Conservation (phyloP, 1,139 yeast species). For the Blastobotrys apis region DNA sequence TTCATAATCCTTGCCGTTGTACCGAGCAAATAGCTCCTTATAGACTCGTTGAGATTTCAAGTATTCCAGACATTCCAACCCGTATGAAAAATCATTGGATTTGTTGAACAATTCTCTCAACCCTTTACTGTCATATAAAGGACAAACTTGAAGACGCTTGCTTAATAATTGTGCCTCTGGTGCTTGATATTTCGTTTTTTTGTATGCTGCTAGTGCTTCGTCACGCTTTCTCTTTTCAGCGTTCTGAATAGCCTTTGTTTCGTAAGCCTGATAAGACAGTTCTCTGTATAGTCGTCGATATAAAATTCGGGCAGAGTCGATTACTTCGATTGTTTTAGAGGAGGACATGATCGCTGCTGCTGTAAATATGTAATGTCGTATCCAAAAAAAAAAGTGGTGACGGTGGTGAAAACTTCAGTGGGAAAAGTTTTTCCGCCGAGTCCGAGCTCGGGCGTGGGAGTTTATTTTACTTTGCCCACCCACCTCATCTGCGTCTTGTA, state of each 20-base stretch:
- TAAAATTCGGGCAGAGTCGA: too few relatives aligned
- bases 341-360: too few relatives aligned
- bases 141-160: conserved; percentile 14
- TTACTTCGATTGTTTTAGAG: too few relatives aligned
- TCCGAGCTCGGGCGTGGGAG: not conserved
- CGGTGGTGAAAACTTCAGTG: too few relatives aligned
- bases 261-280: conserved; percentile 30
- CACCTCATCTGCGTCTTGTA: conserved; percentile 1
- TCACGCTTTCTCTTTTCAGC: conserved; percentile 23
- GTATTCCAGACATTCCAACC: conserved; percentile 51
- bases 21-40: conserved; percentile 73
- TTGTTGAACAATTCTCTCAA: conserved; percentile 22
- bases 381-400: too few relatives aligned
- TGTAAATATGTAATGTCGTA: too few relatives aligned
- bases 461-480: conserved; percentile 3
- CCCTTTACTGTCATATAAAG: conserved; percentile 24
- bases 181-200: conserved; percentile 14
- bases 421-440: conserved; percentile 1
- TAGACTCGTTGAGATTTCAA: conserved; percentile 71
- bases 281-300: conserved; percentile 33
- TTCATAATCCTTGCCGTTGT: conserved; percentile 73
- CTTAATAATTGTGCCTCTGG: conserved; percentile 3
- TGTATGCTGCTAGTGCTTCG: conserved; percentile 28
- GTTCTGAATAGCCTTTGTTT: conserved; percentile 28
- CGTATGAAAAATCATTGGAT: conserved; percentile 33